These are phyloP conservation scores for Kuraishia hungarica DNA, from an alignment of 805 yeast genomes.

Conservation along the genomic window DNA sequence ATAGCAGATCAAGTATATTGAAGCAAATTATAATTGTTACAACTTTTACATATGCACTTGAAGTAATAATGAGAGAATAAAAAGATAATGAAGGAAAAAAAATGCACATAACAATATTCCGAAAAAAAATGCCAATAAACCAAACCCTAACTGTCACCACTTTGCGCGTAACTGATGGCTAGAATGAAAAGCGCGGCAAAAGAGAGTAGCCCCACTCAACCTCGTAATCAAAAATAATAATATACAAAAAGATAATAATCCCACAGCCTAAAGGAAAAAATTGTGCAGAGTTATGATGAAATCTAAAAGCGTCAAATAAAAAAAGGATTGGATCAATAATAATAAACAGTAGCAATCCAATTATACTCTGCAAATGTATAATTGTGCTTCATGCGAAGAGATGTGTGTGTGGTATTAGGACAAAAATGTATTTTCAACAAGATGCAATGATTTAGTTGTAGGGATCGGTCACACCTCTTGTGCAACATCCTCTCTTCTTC, in stretches of 20 bases:
- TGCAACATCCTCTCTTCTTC: not conserved
- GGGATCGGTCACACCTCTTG: not conserved
- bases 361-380: too few species aligned
- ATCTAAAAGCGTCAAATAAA: not conserved
- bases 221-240: not conserved
- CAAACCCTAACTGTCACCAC: not conserved
- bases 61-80: not conserved
- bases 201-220: not conserved
- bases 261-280: not conserved
- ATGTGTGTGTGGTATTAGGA: not conserved
- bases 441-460: not conserved
- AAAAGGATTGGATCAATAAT: too few species aligned
- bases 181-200: not conserved
- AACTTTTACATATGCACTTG: not conserved
- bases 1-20: not conserved
- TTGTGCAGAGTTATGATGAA: not conserved
- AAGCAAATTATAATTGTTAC: not conserved
- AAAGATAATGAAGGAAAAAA: not conserved
- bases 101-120: not conserved
- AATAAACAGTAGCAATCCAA: not conserved
- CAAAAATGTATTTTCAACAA: not conserved
- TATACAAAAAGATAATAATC: too few species aligned
- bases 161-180: not conserved
- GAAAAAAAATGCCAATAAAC: not conserved
- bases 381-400: not conserved